phyloP scores from a whole-genome alignment of 2,329 filamentous ascomycete genomes.

The Trichoderma sp. region DNA sequence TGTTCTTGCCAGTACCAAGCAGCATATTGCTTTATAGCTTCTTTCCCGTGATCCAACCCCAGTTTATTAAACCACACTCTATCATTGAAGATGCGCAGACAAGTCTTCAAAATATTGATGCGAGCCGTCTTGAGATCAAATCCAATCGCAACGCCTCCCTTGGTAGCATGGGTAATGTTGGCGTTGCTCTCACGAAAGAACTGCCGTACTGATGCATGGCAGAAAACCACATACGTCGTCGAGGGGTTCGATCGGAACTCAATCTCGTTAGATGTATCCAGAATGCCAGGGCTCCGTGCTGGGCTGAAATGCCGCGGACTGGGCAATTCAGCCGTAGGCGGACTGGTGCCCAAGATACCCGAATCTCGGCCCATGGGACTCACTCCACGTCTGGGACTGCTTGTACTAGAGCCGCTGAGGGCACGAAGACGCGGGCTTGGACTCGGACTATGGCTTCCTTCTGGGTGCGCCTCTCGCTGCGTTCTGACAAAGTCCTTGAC shows the following conservation, averaged over 20 bases:
- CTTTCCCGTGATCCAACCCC: constrained; percentile 33
- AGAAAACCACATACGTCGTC: constrained; percentile 44
- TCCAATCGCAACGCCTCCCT: constrained; percentile 34
- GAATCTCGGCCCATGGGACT: constrained; percentile 17
- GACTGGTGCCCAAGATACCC: constrained; percentile 29
- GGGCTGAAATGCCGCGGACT: constrained; percentile 34
- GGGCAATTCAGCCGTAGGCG: constrained; percentile 22
- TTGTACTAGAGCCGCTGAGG: constrained; percentile 24
- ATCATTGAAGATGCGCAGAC: constrained; percentile 45
- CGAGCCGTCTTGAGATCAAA: constrained; percentile 41
- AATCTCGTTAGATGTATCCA: constrained; percentile 38
- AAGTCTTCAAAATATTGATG: constrained; percentile 43
- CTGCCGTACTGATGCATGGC: constrained; percentile 43
- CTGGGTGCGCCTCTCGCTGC: constrained; percentile 32
- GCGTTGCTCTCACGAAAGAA: constrained; percentile 42
- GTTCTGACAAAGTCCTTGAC: constrained; percentile 42
- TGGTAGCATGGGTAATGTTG: constrained; percentile 27
- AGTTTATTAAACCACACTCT: constrained; percentile 35
- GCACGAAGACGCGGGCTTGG: constrained; percentile 8
- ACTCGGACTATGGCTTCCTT: constrained; percentile 24
- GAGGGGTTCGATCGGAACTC: constrained; percentile 47
- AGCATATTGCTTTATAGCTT: constrained; percentile 43
- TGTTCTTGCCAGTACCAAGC: constrained; percentile 51
- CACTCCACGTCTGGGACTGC: constrained; percentile 23
- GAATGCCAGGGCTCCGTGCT: constrained; percentile 35